A percentile compares a stretch with the other conserved stretches of the same genome.
phyloP scores from a whole-genome alignment of 805 yeast species.

The Phaffomyces antillensis region DNA sequence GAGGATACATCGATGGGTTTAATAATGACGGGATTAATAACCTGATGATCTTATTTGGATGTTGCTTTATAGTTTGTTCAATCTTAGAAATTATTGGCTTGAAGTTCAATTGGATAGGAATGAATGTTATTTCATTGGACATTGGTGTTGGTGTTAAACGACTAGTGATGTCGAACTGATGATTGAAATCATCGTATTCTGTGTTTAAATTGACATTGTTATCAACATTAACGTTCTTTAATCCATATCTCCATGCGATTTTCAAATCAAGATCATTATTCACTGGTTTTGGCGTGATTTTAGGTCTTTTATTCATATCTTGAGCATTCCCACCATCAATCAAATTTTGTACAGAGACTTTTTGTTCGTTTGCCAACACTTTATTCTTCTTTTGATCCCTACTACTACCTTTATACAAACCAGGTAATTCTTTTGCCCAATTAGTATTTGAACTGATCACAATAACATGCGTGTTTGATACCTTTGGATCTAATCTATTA shows the following conservation, averaged over 20 bases:
- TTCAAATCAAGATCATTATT: constrained; percentile 44
- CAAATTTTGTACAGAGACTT: constrained; percentile 63
- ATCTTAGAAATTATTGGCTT: constrained; percentile 34
- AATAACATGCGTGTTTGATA: constrained; percentile 49
- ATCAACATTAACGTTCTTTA: constrained; percentile 29
- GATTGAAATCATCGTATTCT: constrained; percentile 45
- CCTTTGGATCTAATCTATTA: constrained; percentile 38
- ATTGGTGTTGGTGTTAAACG: constrained; percentile 61
- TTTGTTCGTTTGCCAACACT: constrained; percentile 49
- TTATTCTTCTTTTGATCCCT: constrained; percentile 58
- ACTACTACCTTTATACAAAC: constrained; percentile 60
- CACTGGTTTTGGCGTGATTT: background rate
- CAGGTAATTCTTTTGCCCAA: constrained; percentile 73
- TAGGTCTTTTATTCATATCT: constrained; percentile 6
- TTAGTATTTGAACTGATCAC: constrained; percentile 50
- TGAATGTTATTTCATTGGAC: constrained; percentile 49
- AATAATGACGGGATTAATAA: constrained; percentile 70
- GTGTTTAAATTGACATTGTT: constrained; percentile 20
- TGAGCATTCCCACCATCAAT: constrained; percentile 27
- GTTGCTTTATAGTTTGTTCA: constrained; percentile 34
- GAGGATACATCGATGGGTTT: constrained; percentile 69
- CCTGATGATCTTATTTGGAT: constrained; percentile 46
- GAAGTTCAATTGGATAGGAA: constrained; percentile 32
- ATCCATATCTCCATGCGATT: constrained; percentile 93
- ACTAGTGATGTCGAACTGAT: constrained; percentile 73